Evolutionary conservation across 2,329 filamentous ascomycete species (phyloP).

Genomic region (Curvularia eragrostidis): DNA sequence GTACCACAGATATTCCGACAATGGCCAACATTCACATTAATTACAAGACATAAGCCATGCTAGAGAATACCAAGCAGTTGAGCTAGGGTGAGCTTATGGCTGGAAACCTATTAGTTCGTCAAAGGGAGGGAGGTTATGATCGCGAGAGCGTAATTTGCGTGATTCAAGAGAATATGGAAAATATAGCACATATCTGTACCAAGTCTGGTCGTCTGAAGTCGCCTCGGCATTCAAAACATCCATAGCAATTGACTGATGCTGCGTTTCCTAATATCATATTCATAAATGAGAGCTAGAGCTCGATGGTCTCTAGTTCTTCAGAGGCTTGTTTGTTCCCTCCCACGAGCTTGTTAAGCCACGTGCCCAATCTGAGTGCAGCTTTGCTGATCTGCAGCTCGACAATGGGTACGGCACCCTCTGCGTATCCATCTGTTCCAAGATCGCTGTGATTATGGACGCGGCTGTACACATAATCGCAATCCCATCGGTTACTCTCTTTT

Average conservation of each 20-base stretch:
- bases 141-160: no score
- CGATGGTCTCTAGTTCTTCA: conserved; percentile 25
- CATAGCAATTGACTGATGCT: background rate
- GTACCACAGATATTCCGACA: no score
- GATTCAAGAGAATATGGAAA: no score
- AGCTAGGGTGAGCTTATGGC: no score
- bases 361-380: conserved; percentile 48
- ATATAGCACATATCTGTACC: no score
- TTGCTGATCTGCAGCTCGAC: conserved; percentile 53
- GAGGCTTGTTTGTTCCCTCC: conserved; percentile 10
- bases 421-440: conserved; percentile 48
- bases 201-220: no score
- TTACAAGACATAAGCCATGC: no score
- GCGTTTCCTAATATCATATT: background rate
- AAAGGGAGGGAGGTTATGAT: no score
- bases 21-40: no score
- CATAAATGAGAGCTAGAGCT: conserved; percentile 16
- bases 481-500: conserved; percentile 49
- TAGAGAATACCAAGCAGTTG: no score
- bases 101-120: no score
- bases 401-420: conserved; percentile 48
- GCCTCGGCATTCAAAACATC: background rate
- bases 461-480: conserved; percentile 50
- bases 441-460: conserved; percentile 41
- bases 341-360: conserved; percentile 51